Evolutionary conservation across 306 rosid species (phyloP), one percentile per base, ranked within the genome.

Genomic region (Trifolium repens): DNA sequence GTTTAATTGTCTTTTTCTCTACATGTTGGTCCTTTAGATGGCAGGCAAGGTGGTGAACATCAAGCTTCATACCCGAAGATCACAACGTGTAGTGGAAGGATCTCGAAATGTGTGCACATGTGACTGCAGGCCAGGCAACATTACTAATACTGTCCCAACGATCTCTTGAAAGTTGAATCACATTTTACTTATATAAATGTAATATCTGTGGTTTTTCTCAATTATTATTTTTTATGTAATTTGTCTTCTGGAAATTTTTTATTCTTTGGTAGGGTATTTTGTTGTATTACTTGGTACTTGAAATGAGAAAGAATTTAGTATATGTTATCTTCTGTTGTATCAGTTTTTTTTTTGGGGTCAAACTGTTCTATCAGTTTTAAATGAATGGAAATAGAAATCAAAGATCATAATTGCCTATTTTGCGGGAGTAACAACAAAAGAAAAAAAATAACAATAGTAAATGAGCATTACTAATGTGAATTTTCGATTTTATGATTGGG

Each of bases 41-140:
- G 98, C 91, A 43, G 98, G 98, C 2, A 94, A 91, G 89, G 76
- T 91, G 88, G 91, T 90, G 79, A 87, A 94, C 68, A 85, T 91
- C 77, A 91, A 85, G 84, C 97, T 90, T 81, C 97, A 90, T 71
- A 78, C 86, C 26, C 74, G 85, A 74, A 90, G 98, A 78, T 90
- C 97, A 39, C 97, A 92, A 66, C 98, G 98, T 0, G 85, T 90
- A 11, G 98, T 94, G 53, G 85, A 89, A 80, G 97, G 89, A 62
- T 91, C 98, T 0, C 89, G 98, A 84, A 87, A 83, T 76, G 7
- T 82, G 53, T 94, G 98, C 73, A 84, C 83, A 15, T 94, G 98
- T 67, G 89, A 91, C 46, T 94, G 98, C 88, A 84, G 84, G 78
- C 84, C 54, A 30, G 43, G 79, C 61, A 94, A 94, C 86, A 44